Evolutionary conservation across 2,329 filamentous ascomycete species (phyloP), one percentile per base, ranked within the genome.

Genomic region (Cadophora sp.): DNA sequence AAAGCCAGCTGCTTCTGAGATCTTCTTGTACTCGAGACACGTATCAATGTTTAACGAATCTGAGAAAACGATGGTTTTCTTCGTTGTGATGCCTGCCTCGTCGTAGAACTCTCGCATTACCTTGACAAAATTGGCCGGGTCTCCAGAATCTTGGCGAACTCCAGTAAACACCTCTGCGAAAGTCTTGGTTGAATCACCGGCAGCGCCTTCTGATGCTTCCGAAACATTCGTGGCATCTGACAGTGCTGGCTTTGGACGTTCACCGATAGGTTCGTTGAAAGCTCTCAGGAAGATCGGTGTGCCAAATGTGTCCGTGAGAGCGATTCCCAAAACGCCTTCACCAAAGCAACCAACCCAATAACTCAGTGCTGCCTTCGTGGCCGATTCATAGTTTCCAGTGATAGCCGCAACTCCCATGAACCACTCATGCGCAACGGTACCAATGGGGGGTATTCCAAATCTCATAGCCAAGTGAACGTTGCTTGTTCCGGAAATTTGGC

Each of bases 381-480:
- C 94, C 69, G 86, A 84, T 73, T 88, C 86, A 77, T 99, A 99
- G 79, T 97, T 87, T 70, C 93, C 86, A 4, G 91, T 92, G 73
- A 97, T 93, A 47, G 96, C 94, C 0, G 96, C 96, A 70, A 97
- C 95, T 50, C 93, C 94, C 96, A 99, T 99, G 83, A 97, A 98
- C 96, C 96, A 99, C 81, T 99, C 96, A 76, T 99, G 96, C 0
- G 96, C 96, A 1, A 93, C 89, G 0, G 96, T 99, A 5, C 96
- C 96, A 14, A 98, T 87, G 0, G 96, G 94, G 3, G 88, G 82
- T 55, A 97, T 88, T 53, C 88, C 89, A 80, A 97, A 95, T 75
- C 93, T 91, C 93, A 97, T 97, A 13, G 96, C 96, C 72, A 99
- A 88, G 78, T 98, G 95, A 4, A 99, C 96, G 76, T 99, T 99